Evolutionary conservation across 2,329 filamentous ascomycete species (phyloP), one percentile per base, ranked within the genome.

Genomic region (Nectriaceae sp.): DNA sequence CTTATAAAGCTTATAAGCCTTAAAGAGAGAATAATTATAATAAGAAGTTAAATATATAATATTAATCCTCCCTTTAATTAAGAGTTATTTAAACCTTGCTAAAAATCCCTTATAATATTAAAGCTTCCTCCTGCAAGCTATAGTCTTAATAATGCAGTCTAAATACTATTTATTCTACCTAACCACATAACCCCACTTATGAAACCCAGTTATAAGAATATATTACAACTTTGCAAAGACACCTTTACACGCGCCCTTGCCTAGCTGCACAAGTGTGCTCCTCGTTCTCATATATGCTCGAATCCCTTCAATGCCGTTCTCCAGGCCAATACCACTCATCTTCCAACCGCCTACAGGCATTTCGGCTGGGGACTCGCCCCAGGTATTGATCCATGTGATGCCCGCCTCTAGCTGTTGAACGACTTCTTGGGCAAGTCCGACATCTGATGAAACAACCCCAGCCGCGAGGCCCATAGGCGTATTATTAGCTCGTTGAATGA

Each of bases 311-410:
- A 84, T 77, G 3, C 90, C 91, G 67, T 96, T 96, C 76, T 96
- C 90, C 2, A 95, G 85, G 0, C 90, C 90, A 10, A 96, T 73
- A 26, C 91, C 91, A 65, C 90, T 95, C 78, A 88, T 80, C 75
- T 96, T 96, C 91, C 90, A 96, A 0, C 90, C 90, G 10, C 90
- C 90, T 0, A 96, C 90, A 3, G 88, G 87, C 91, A 96, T 96
- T 75, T 96, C 90, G 0, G 91, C 89, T 0, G 90, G 90, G 41
- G 82, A 87, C 73, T 96, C 90, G n/a, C 91, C 90, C 91, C 91
- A 96, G 0, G 89, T 91, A 68, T 96, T 96, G 44, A 96, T 79
- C 90, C 90, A 96, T 1, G 89, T 95, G 62, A 96, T 96, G 26
- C 90, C 90, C 0, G 90, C 90, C 64, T 95, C 80, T 4, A 96